These are phyloP conservation scores for Prunus kanzakura DNA, from an alignment of 306 rosid genomes.

Conservation along the genomic window DNA sequence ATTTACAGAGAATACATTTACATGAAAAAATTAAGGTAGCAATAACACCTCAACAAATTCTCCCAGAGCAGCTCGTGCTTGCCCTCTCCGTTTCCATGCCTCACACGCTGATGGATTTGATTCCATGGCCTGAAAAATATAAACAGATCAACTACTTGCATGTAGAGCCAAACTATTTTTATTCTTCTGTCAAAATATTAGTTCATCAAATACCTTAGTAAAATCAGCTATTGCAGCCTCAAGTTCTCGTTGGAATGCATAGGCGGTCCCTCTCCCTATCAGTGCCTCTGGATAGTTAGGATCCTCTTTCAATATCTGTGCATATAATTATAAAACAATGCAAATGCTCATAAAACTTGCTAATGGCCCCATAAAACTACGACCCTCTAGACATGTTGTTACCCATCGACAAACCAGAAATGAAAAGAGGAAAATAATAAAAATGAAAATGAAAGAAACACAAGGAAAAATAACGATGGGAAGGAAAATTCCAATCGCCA, in stretches of 20 bases:
- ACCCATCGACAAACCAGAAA: constrained; percentile 2
- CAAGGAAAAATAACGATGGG: constrained; percentile 6
- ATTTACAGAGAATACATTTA: background rate
- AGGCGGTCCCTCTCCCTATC: constrained; percentile 95
- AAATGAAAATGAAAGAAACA: constrained; percentile 9
- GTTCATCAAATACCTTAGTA: constrained; percentile 62
- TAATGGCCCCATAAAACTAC: background rate
- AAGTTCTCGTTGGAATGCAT: constrained; percentile 89
- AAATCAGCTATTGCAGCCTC: constrained; percentile 88
- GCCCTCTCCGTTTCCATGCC: constrained; percentile 99
- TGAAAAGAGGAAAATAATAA: background rate
- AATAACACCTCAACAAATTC: constrained; percentile 68
- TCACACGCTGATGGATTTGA: constrained; percentile 84
- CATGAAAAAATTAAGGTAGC: constrained; percentile 9
- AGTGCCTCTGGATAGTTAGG: constrained; percentile 92
- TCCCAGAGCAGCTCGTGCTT: constrained; percentile 98
- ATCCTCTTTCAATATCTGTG: constrained; percentile 89
- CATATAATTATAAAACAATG: constrained; percentile 12
- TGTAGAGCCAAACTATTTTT: constrained; percentile 19
- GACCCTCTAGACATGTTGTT: background rate
- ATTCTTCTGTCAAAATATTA: constrained; percentile 17
- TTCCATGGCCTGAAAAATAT: constrained; percentile 71
- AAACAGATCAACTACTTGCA: constrained; percentile 16
- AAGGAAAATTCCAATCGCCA: background rate
- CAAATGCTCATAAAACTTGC: constrained; percentile 4